Evolutionary conservation across 148 eudicot species (phyloP), one percentile per base, ranked within the genome.

Genomic region (Fagopyrum homotropicum): DNA sequence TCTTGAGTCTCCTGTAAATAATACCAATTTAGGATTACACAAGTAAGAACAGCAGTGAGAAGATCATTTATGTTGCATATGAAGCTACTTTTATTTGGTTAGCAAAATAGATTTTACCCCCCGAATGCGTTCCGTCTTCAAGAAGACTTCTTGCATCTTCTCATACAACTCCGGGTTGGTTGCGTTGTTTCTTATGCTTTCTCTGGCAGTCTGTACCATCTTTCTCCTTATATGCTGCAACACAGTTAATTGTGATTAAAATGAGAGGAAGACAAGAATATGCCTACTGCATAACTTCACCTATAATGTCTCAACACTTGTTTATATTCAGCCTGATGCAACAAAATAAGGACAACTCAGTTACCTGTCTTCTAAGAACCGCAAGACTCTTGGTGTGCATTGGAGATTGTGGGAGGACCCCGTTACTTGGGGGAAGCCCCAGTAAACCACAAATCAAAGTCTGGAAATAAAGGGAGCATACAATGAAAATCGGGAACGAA

Each of bases 341-440:
- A 15, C 2, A 69, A 69, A 43, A 45, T 12, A 35, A 71, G 45
- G 29, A 22, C 57, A 45, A 35, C 44, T 54, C 12, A 79, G 86
- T 47, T 72, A 89, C 97, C 90, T 87, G 97, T 79, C 83, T 89
- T 81, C 80, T 88, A 35, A 92, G 88, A 72, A 87, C 88, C 7
- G 97, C 92, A 80, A 92, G 93, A 80, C 93, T 92, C 82, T 87
- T 86, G 0, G 95, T 92, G 75, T 92, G 97, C 95, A 92, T 92
- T 9, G 97, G 97, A 69, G 95, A 88, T 76, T 92, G 97, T 30
- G 97, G 97, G 55, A 92, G 86, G 54, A 92, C 95, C 43, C 97
- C 97, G 72, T 92, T 92, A 19, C 89, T 85, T 26, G 97, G 97
- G 76, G 97, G 97, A 6, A 92, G 85, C 64, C 97, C 97, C 74